A percentile compares a stretch with the other conserved stretches of the same genome.
phyloP scores from a whole-genome alignment of 2,329 filamentous ascomycete species.

The Aspergillus pseudoglaucus region DNA sequence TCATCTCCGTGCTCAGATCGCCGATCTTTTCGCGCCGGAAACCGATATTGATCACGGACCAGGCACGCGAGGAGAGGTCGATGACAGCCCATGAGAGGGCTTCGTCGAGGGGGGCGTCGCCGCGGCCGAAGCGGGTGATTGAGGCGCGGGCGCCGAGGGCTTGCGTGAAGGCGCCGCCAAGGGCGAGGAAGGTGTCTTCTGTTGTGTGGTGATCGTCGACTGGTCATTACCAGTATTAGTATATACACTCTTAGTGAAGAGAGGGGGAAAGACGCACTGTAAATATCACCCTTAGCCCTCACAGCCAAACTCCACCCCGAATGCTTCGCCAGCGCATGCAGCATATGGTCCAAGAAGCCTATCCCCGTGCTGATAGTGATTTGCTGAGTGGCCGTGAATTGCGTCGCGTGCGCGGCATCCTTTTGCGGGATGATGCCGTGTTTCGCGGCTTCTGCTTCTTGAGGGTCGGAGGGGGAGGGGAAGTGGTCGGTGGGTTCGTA shows the following conservation, averaged over 20 bases:
- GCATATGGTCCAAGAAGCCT: slow-evolving; percentile 97
- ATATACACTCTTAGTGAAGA: not conserved
- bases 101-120: slow-evolving; percentile 91
- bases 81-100: slow-evolving; percentile 89
- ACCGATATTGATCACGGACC: slow-evolving; percentile 73
- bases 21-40: slow-evolving; percentile 89
- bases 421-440: slow-evolving; percentile 36
- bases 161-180: slow-evolving; percentile 75
- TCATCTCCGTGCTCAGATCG: slow-evolving; percentile 90
- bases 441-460: slow-evolving; percentile 43
- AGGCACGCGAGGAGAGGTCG: slow-evolving; percentile 89
- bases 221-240: slow-evolving; percentile 27
- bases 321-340: slow-evolving; percentile 94
- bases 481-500: slow-evolving; percentile 45
- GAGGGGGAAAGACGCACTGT: slow-evolving; percentile 54
- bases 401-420: slow-evolving; percentile 67
- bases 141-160: slow-evolving; percentile 73
- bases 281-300: slow-evolving; percentile 77
- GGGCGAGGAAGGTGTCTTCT: slow-evolving; percentile 88
- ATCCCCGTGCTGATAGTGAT: slow-evolving; percentile 90
- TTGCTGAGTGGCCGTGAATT: slow-evolving; percentile 74
- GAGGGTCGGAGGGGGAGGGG: slow-evolving; percentile 55
- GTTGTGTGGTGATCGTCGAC: slow-evolving; percentile 98
- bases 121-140: slow-evolving; percentile 82
- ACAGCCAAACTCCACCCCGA: slow-evolving; percentile 86